Percentiles rank a stretch among this genome's conserved stretches.
Evolutionary conservation across 2,329 filamentous ascomycete genomes (phyloP).

Genomic region (Neodidymelliopsis sp.): DNA sequence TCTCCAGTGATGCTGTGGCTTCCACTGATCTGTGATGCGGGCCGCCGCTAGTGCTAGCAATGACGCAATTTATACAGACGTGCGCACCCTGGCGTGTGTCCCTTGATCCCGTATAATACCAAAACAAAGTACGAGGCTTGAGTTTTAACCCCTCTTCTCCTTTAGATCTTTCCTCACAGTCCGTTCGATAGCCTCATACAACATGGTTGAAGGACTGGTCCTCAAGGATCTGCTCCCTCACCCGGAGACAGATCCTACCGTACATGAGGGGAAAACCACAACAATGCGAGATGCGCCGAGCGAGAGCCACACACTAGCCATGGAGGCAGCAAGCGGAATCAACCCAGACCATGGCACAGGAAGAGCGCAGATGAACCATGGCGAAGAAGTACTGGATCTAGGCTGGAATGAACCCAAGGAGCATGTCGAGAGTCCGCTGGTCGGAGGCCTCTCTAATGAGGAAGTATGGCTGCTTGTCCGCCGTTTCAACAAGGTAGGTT

Average conservation of each 20-base stretch:
- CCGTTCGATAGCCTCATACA: constrained; percentile 1
- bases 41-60: constrained; percentile 22
- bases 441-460: constrained; percentile 74
- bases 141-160: not conserved
- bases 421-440: constrained; percentile 65
- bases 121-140: constrained; percentile 14
- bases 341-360: constrained; percentile 54
- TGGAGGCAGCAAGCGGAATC: constrained; percentile 48
- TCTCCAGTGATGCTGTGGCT: constrained; percentile 23
- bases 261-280: constrained; percentile 36
- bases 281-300: constrained; percentile 54
- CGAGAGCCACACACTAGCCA: constrained; percentile 57
- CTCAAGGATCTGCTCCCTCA: constrained; percentile 49
- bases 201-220: constrained; percentile 39
- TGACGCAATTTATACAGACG: constrained; percentile 26
- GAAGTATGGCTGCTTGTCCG: constrained; percentile 76
- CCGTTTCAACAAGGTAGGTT: constrained; percentile 73
- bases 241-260: constrained; percentile 42
- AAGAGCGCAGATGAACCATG: constrained; percentile 52
- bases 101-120: constrained; percentile 7
- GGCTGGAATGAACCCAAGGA: constrained; percentile 72
- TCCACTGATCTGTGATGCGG: constrained; percentile 18
- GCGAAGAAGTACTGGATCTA: constrained; percentile 67
- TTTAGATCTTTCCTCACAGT: not conserved
- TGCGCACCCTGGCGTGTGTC: constrained; percentile 12